phyloP scores from a whole-genome alignment of 1,284 basidiomycete species.

The Fomitiporia mediterranea region DNA sequence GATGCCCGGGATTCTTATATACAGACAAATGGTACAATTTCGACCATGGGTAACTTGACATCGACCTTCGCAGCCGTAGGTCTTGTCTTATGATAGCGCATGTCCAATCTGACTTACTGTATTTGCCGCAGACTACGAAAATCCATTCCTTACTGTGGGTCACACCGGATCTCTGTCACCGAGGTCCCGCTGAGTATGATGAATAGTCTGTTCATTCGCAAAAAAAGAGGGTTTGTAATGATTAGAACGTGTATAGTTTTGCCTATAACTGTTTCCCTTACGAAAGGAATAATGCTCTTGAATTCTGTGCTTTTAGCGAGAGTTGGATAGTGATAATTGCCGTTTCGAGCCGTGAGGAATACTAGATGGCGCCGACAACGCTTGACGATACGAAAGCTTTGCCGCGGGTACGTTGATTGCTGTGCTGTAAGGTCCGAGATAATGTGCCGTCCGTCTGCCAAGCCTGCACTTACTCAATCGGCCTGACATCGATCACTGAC shows the following conservation, averaged over 20 bases:
- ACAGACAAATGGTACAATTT: constrained; percentile 95
- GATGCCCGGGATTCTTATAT: constrained; percentile 97
- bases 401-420: no score
- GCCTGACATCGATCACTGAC: no score
- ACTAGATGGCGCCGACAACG: no score
- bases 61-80: constrained; percentile 93
- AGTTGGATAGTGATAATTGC: no score
- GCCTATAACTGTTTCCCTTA: neutral
- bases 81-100: constrained; percentile 23
- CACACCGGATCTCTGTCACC: constrained; percentile 96
- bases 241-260: neutral
- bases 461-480: no score
- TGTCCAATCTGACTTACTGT: constrained; percentile 1
- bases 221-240: constrained; percentile 55
- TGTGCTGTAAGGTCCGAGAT: no score
- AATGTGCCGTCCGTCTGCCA: no score
- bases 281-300: no score
- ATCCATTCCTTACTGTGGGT: constrained; percentile 97
- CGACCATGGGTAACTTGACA: constrained; percentile 99
- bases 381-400: no score
- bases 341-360: no score
- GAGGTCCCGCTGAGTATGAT: constrained; percentile 93
- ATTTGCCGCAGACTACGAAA: constrained; percentile 90
- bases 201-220: constrained; percentile 90
- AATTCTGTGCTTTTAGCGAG: no score